Evolutionary conservation across 176 grass and related monocot species (phyloP), one percentile per base, ranked within the genome.

Genomic region (Oryza glaberrima): DNA sequence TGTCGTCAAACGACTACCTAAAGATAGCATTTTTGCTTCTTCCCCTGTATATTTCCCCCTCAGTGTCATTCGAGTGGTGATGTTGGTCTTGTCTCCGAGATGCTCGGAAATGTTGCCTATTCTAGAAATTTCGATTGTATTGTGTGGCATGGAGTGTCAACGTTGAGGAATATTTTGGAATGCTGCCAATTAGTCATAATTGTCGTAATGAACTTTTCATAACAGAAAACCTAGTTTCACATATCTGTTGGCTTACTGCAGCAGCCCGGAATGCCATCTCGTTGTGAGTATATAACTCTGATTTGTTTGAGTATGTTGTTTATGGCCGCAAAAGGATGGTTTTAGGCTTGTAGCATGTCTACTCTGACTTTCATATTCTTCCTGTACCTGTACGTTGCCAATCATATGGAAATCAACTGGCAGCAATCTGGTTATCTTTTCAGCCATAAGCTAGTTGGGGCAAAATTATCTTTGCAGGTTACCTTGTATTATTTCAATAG

Each of bases 21-120:
- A 65, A 87, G 52, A 75, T 34, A 66, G 65, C 81, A 81, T 25
- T 85, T 87, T 61, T 10, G 64, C 51, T 70, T 80, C 65, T 72
- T 77, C 85, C 83, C 89, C 81, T 87, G 81, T 91, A 84, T 87
- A 80, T 81, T 91, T 84, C 81, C 70, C 85, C 34, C 80, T 84
- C 76, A 81, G 52, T 28, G 65, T 87, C 61, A 79, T 83, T 72
- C 77, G 17, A 84, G 72, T 77, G 81, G 70, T 75, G 85, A 58
- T 84, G 80, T 83, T 87, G 76, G 85, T 84, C 49, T 64, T 63
- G 77, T 79, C 10, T 76, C 30, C 23, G 84, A 58, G 49, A 76
- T 73, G 68, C 75, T 90, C 9, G 80, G 70, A 65, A 73, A 67
- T 84, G 76, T 75, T 52, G 43, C 67, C 15, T 81, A 81, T 67